Conservation (phyloP, 2,329 filamentous ascomycete genomes). For the Grosmannia penicillata region DNA sequence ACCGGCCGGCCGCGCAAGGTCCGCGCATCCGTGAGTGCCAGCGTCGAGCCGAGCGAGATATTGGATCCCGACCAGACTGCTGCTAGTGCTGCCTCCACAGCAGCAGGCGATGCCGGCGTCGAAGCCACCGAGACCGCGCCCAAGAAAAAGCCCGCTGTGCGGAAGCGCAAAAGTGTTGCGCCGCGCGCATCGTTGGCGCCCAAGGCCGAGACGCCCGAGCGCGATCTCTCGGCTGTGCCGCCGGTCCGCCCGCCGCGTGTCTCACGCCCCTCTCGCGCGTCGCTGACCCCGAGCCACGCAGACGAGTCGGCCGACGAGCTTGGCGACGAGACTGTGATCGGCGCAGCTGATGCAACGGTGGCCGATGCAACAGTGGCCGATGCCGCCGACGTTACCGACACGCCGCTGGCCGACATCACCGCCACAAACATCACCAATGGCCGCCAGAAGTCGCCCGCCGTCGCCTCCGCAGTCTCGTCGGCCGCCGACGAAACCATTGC, state of each 20-base stretch:
- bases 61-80: slow-evolving; percentile 38
- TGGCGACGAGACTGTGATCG: neutral
- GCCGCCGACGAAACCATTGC: slow-evolving; percentile 33
- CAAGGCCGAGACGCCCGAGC: slow-evolving; percentile 24
- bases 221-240: neutral
- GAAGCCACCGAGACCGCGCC: slow-evolving; percentile 10
- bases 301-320: too few species aligned
- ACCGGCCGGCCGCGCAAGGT: slow-evolving; percentile 28
- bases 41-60: slow-evolving; percentile 44
- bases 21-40: slow-evolving; percentile 20
- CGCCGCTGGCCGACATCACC: slow-evolving; percentile 63
- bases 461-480: too few species aligned
- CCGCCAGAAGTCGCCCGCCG: too few species aligned
- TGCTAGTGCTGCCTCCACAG: too few species aligned
- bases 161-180: slow-evolving; percentile 51
- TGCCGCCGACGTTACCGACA: neutral
- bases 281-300: too few species aligned
- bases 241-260: slow-evolving; percentile 1
- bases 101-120: too few species aligned
- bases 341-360: slow-evolving; percentile 1
- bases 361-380: neutral
- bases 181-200: slow-evolving; percentile 22
- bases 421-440: too few species aligned
- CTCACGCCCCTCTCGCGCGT: too few species aligned
- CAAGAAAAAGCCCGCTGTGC: slow-evolving; percentile 31